phyloP scores from a whole-genome alignment of 495 filamentous ascomycete species.

The Penicillium paxilli region DNA sequence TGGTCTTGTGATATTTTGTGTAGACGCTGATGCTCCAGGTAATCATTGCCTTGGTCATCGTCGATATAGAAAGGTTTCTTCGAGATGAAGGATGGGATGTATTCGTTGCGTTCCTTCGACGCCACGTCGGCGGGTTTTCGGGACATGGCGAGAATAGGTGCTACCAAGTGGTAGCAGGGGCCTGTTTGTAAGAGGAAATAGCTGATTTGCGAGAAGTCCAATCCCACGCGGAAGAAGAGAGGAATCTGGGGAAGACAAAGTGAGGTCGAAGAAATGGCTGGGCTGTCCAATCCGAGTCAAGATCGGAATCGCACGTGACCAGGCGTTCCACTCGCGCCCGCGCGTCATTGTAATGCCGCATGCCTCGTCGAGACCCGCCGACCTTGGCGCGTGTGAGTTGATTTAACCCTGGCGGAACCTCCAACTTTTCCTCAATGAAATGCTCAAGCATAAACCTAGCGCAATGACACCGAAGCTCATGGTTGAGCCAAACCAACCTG shows the following conservation, averaged over 20 bases:
- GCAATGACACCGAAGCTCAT: constrained; percentile 32
- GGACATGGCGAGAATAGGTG: constrained; percentile 31
- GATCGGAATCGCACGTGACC: constrained; percentile 31
- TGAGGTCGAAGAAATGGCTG: constrained; percentile 1
- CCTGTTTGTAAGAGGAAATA: neutral
- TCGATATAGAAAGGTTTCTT: constrained; percentile 96
- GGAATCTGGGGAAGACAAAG: neutral
- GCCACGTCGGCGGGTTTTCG: constrained; percentile 52
- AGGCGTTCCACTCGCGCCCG: constrained; percentile 29
- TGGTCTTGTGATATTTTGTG: constrained; percentile 63
- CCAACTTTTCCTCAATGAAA: constrained; percentile 6
- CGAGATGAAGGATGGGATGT: constrained; percentile 97
- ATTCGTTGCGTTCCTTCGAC: constrained; percentile 88
- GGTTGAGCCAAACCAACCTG: constrained; percentile 16
- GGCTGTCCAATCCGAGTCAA: neutral
- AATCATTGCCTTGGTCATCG: constrained; percentile 80
- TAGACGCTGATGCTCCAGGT: constrained; percentile 95
- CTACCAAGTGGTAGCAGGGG: neutral
- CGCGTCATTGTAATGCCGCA: constrained; percentile 14
- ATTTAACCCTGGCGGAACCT: neutral
- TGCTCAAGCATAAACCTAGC: constrained; percentile 3
- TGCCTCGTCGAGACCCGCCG: constrained; percentile 1
- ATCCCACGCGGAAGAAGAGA: neutral
- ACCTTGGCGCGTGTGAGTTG: neutral
- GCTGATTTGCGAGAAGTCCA: neutral